These are phyloP conservation scores for Aspergillus campestris DNA, from an alignment of 495 filamentous ascomycete species.

Conservation along the genomic window DNA sequence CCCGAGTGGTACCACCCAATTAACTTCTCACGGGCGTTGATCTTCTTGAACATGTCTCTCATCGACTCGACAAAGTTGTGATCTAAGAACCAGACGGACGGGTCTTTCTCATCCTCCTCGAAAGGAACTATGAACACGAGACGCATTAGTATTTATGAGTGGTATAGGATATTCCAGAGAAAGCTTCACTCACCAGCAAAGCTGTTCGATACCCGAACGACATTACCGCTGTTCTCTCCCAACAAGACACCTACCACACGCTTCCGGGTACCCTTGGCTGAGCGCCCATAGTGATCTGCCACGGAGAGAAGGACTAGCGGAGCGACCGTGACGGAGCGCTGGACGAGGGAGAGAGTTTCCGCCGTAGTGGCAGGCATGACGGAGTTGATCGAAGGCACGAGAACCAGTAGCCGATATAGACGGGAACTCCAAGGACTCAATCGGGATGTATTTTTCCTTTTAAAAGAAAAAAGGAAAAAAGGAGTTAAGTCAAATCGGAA, in stretches of 20 bases:
- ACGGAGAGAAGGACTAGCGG: constrained; percentile 95
- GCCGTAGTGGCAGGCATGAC: constrained; percentile 91
- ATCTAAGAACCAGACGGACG: constrained; percentile 97
- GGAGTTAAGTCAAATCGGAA: background rate
- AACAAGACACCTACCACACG: constrained; percentile 93
- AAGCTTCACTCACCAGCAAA: constrained; percentile 76
- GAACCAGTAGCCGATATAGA: background rate
- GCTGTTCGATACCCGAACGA: constrained; percentile 96
- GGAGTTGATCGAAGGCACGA: constrained; percentile 13
- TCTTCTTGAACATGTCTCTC: constrained; percentile 99
- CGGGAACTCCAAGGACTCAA: too few species aligned
- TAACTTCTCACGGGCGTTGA: constrained; percentile 97
- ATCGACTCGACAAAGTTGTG: constrained; percentile 99
- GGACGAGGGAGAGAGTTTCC: constrained; percentile 86
- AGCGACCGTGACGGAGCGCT: constrained; percentile 89
- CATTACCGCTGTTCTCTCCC: constrained; percentile 90
- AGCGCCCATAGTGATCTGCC: constrained; percentile 96
- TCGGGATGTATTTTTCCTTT: too few species aligned
- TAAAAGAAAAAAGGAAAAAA: too few species aligned
- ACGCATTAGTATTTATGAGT: constrained; percentile 8
- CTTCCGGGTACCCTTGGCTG: constrained; percentile 81
- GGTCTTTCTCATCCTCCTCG: constrained; percentile 97
- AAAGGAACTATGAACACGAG: constrained; percentile 65
- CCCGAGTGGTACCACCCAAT: constrained; percentile 99
- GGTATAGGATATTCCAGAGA: constrained; percentile 2